phyloP scores from a whole-genome alignment of 2,329 filamentous ascomycete genomes.

The Ophiostoma ips region DNA sequence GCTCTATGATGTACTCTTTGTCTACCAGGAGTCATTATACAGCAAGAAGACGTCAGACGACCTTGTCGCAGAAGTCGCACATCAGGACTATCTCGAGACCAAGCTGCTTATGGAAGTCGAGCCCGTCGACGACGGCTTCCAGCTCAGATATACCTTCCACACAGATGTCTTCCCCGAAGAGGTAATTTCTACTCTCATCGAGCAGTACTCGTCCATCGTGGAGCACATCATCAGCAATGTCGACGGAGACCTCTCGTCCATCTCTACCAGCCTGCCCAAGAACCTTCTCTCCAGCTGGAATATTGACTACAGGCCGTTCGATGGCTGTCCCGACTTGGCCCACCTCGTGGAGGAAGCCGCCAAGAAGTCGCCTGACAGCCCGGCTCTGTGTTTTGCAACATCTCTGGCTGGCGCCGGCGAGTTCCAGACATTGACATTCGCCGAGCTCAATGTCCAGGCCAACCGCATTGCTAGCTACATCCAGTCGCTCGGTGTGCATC shows the following conservation, averaged over 20 bases:
- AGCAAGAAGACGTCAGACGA: slow-evolving; percentile 15
- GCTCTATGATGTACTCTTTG: slow-evolving; percentile 66
- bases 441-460: slow-evolving; percentile 52
- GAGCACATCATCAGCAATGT: slow-evolving; percentile 19
- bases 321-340: slow-evolving; percentile 30
- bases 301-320: slow-evolving; percentile 19
- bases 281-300: slow-evolving; percentile 37
- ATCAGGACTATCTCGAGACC: slow-evolving; percentile 63
- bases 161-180: slow-evolving; percentile 33
- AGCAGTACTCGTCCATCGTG: slow-evolving; percentile 44
- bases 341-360: slow-evolving; percentile 41
- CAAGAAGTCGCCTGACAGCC: slow-evolving; percentile 30
- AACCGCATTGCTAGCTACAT: slow-evolving; percentile 52
- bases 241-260: slow-evolving; percentile 14
- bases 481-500: slow-evolving; percentile 38
- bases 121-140: slow-evolving; percentile 33
- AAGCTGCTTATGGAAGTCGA: slow-evolving; percentile 64
- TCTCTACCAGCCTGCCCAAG: slow-evolving; percentile 18
- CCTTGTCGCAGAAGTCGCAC: slow-evolving; percentile 39
- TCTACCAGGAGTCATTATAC: slow-evolving; percentile 66
- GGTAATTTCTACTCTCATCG: slow-evolving; percentile 42
- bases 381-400: slow-evolving; percentile 52
- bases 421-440: slow-evolving; percentile 42
- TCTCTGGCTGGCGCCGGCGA: slow-evolving; percentile 24
- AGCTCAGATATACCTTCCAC: slow-evolving; percentile 33